phyloP scores from a whole-genome alignment of 108 stramenopile species.

The Bacterosira constricta region DNA sequence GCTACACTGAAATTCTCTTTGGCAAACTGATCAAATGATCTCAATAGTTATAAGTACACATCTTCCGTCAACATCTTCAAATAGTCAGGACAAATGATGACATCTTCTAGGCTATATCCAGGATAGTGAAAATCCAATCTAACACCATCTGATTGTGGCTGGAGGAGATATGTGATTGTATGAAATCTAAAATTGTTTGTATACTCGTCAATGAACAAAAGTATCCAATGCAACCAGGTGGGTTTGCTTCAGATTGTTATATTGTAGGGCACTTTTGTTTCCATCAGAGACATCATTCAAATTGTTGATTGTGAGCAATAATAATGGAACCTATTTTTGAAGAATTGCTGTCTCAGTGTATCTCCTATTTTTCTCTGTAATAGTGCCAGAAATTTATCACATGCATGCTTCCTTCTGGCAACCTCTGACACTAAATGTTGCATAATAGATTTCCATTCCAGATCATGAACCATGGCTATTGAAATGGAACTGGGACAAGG shows the following conservation, averaged over 20 bases:
- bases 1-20: constrained; percentile 54
- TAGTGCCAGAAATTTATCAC: constrained; percentile 3
- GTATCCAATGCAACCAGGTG: constrained; percentile 2
- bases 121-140: constrained; percentile 18
- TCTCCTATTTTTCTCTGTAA: not conserved
- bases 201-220: not conserved
- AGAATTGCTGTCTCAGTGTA: constrained; percentile 10
- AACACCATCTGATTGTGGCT: not conserved
- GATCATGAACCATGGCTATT: too few relatives aligned
- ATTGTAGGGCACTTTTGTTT: not conserved
- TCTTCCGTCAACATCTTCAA: not conserved
- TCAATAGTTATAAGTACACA: constrained; percentile 3
- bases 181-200: not conserved
- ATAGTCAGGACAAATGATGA: constrained; percentile 3
- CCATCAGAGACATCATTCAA: not conserved
- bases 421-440: constrained; percentile 33
- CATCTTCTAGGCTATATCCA: constrained; percentile 4
- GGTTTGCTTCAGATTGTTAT: not conserved
- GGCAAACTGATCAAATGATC: constrained; percentile 4
- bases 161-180: not conserved
- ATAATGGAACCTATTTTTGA: constrained; percentile 10
- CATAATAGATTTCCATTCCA: constrained; percentile 13
- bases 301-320: not conserved
- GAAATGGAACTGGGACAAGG: too few relatives aligned
- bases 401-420: constrained; percentile 23